Base-by-base conservation (phyloP, 129 eudicot genomes). In the Glebionis coronaria region DNA sequence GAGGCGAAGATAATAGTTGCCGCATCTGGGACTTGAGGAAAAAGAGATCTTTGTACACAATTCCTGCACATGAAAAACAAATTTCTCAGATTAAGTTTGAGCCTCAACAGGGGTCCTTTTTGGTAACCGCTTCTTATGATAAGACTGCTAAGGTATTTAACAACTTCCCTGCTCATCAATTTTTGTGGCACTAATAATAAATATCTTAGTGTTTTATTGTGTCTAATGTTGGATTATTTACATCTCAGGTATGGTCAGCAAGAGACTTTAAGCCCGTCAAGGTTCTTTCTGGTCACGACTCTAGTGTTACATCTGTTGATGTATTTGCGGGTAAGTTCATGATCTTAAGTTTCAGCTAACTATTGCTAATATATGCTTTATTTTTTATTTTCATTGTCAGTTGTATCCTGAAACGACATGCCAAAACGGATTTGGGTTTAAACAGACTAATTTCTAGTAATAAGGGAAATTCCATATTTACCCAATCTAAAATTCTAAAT, bases 1-100 rank as follows among this genome's bases (percentile, higher is more conserved):
- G 99, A 12, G 86, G 95, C 49, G 99, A 90, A 71, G 99, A 94
- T 78, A 90, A 94, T 71, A 87, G 95, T 62, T 94, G 99, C 74
- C 80, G 99, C 52, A 81, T 94, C 56, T 94, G 99, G 97, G 99
- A 94, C 73, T 73, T 94, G 78, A 82, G 99, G 84, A 89, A 90
- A 81, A 87, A 88, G 68, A 87, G 82, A 82, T 82, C 93, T 7
- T 59, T 90, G 73, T 94, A 94, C 80, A 85, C 76, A 46, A 90
- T 94, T 61, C 99, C 97, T 50, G 99, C 99, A 12, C 99, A 94
- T 58, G 74, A 90, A 18, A 94, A 90, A 73, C 93, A 87, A 49
- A 79, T 94, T 65, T 94, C 99, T 56, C 95, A 87, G 77, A 94
- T 94, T 69, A 94, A 94, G 56, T 94, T 84, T 73, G 99, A 94